Percentiles rank a stretch among this genome's conserved stretches.
Evolutionary conservation across 148 eudicot genomes (phyloP).

Genomic region (Vaccinium darrowii): DNA sequence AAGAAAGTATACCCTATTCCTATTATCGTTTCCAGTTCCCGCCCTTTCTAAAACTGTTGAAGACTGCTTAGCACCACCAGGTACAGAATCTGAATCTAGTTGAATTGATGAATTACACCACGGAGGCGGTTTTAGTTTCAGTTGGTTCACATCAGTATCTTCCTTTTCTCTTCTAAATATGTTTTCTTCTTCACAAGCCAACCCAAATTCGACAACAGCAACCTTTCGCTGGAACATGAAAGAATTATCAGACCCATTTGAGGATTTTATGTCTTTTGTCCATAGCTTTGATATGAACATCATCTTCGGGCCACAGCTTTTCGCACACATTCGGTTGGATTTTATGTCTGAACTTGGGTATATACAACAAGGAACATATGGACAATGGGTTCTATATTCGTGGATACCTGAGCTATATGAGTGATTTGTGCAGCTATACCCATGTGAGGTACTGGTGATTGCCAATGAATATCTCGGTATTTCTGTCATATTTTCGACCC

Average conservation of each 20-base stretch:
- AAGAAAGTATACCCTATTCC: slow-evolving; percentile 32
- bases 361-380: background rate
- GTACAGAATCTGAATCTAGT: background rate
- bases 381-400: slow-evolving; percentile 5
- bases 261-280: background rate
- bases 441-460: slow-evolving; percentile 15
- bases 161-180: background rate
- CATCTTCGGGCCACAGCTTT: background rate
- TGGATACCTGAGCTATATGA: background rate
- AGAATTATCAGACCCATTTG: background rate
- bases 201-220: slow-evolving; percentile 7
- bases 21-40: slow-evolving; percentile 16
- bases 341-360: slow-evolving; percentile 20
- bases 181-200: slow-evolving; percentile 6
- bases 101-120: background rate
- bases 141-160: background rate
- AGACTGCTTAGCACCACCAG: background rate
- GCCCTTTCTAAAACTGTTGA: slow-evolving; percentile 12
- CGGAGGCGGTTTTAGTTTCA: background rate
- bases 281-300: slow-evolving; percentile 1
- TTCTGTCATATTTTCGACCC: slow-evolving; percentile 15
- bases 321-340: slow-evolving; percentile 18
- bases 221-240: background rate
- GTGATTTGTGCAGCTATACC: slow-evolving; percentile 17
- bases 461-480: slow-evolving; percentile 11